These are phyloP conservation scores for Reutealis trisperma DNA, from an alignment of 345 rosid species.

Conservation along the genomic window DNA sequence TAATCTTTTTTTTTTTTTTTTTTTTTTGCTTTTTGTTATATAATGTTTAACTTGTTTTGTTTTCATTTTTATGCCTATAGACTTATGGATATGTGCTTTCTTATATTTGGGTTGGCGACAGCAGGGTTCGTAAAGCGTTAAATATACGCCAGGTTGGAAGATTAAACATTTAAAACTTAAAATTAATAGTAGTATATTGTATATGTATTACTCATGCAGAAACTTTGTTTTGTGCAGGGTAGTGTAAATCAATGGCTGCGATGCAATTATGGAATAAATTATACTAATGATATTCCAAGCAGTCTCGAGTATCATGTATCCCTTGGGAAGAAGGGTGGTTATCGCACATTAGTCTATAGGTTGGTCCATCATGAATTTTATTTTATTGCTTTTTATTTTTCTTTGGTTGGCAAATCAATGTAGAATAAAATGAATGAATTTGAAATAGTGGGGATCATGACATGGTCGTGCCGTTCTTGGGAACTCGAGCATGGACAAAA, in stretches of 20 bases:
- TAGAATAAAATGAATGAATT: background rate
- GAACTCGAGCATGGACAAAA: slow-evolving; percentile 36
- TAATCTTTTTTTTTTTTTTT: too few species aligned
- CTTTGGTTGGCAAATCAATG: background rate
- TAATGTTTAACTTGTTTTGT: too few species aligned
- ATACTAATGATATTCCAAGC: slow-evolving; percentile 20
- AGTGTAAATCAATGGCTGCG: slow-evolving; percentile 41
- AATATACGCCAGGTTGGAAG: slow-evolving; percentile 20
- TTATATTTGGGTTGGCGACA: slow-evolving; percentile 15
- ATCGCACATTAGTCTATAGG: slow-evolving; percentile 55
- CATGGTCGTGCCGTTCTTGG: slow-evolving; percentile 22
- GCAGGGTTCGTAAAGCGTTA: slow-evolving; percentile 22
- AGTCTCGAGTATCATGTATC: slow-evolving; percentile 39
- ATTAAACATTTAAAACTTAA: background rate
- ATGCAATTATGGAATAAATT: slow-evolving; percentile 40
- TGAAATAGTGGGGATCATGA: slow-evolving; percentile 44
- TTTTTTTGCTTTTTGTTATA: too few species aligned
- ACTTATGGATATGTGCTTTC: slow-evolving; percentile 17
- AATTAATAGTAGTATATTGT: too few species aligned
- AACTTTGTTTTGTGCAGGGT: slow-evolving; percentile 26
- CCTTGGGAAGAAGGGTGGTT: slow-evolving; percentile 49
- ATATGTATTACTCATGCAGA: too few species aligned
- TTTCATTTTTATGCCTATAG: background rate
- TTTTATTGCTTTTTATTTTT: background rate
- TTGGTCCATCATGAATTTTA: background rate